These are phyloP conservation scores for Aspergillus homomorphus DNA, from an alignment of 495 filamentous ascomycete genomes.

Conservation along the genomic window DNA sequence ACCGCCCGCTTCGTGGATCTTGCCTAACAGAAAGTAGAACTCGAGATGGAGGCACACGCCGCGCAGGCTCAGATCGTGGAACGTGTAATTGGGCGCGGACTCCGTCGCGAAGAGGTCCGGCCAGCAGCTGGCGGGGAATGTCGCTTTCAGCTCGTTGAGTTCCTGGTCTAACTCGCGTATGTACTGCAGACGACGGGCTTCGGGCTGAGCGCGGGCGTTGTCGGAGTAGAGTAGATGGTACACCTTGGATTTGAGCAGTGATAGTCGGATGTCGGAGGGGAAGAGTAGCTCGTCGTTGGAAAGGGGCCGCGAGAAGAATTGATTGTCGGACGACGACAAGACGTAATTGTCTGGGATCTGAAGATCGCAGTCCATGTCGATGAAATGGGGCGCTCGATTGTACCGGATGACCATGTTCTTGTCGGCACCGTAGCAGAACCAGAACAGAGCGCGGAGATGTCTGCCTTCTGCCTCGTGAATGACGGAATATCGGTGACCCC, in stretches of 20 bases:
- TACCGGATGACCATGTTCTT: slow-evolving; percentile 32
- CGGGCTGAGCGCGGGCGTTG: slow-evolving; percentile 12
- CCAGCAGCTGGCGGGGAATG: slow-evolving; percentile 19
- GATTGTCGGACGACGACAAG: slow-evolving; percentile 17
- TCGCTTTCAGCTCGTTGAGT: slow-evolving; percentile 21
- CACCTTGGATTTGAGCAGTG: slow-evolving; percentile 31
- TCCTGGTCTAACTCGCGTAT: slow-evolving; percentile 30
- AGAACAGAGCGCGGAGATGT: slow-evolving; percentile 35
- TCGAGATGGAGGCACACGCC: slow-evolving; percentile 30
- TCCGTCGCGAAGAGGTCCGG: slow-evolving; percentile 25
- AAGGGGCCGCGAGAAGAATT: slow-evolving; percentile 21
- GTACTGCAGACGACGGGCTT: slow-evolving; percentile 23
- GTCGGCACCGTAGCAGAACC: slow-evolving; percentile 35
- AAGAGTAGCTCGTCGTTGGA: slow-evolving; percentile 26
- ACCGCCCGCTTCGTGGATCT: slow-evolving; percentile 26
- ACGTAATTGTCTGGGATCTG: slow-evolving; percentile 27
- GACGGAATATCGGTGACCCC: slow-evolving; percentile 16
- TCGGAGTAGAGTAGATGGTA: slow-evolving; percentile 25
- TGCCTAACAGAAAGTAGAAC: slow-evolving; percentile 28
- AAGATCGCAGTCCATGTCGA: slow-evolving; percentile 32
- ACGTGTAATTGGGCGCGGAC: slow-evolving; percentile 20
- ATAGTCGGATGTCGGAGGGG: slow-evolving; percentile 29
- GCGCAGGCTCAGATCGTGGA: slow-evolving; percentile 31
- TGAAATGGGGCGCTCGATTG: slow-evolving; percentile 26
- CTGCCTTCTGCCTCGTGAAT: slow-evolving; percentile 4